Percentiles rank a stretch among this genome's conserved stretches.
phyloP scores from a whole-genome alignment of 176 grass and related monocot genomes.

The Bolboschoenus planiculmis region DNA sequence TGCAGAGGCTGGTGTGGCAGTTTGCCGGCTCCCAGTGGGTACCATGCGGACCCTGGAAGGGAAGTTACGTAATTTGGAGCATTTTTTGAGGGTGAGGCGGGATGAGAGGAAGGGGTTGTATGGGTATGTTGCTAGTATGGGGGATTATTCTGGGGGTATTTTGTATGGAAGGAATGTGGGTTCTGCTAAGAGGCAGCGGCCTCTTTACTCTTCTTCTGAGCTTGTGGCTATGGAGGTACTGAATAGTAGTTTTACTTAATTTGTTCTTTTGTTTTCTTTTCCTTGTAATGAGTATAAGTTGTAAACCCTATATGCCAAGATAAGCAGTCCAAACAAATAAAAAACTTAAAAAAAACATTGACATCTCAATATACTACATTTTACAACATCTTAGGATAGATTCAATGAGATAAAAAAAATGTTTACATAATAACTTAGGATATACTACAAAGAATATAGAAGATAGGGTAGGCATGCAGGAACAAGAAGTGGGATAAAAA shows the following conservation, averaged over 20 bases:
- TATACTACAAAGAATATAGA: neutral
- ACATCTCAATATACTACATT: neutral
- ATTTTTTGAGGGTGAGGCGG: slow-evolving; percentile 93
- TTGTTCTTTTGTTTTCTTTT: slow-evolving; percentile 1
- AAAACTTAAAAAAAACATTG: neutral
- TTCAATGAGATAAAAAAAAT: neutral
- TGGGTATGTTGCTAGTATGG: slow-evolving; percentile 81
- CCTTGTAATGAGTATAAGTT: neutral
- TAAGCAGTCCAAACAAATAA: neutral
- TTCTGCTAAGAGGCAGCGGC: slow-evolving; percentile 58
- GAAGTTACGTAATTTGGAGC: slow-evolving; percentile 80
- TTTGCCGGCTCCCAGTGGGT: slow-evolving; percentile 64
- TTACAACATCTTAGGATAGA: neutral
- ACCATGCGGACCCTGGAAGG: slow-evolving; percentile 84
- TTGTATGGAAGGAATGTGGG: slow-evolving; percentile 65
- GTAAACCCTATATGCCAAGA: neutral
- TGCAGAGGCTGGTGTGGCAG: slow-evolving; percentile 49
- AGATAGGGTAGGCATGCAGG: neutral
- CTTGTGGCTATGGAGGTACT: slow-evolving; percentile 94
- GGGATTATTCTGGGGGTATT: slow-evolving; percentile 81
- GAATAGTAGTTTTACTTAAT: slow-evolving; percentile 9
- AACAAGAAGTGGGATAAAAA: neutral
- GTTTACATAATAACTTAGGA: neutral
- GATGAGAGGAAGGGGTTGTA: slow-evolving; percentile 94
- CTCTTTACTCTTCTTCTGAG: slow-evolving; percentile 75